A percentile compares a stretch with the other conserved stretches of the same genome.
phyloP scores from a whole-genome alignment of 495 filamentous ascomycete genomes.

The Talaromyces wortmannii region DNA sequence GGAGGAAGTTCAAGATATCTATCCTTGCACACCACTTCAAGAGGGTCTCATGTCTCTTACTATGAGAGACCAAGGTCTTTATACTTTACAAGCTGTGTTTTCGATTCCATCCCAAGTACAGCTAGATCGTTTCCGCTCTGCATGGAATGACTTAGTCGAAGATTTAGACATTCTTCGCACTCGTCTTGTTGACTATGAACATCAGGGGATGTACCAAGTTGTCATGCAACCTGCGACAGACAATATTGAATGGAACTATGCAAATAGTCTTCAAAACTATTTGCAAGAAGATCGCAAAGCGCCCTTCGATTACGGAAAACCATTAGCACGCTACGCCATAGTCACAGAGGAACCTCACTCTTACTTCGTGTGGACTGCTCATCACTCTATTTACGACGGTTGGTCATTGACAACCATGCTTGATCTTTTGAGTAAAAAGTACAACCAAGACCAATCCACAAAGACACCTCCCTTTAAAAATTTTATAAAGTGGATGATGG shows the following conservation, averaged over 20 bases:
- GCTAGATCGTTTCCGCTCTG: slow-evolving; percentile 42
- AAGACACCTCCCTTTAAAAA: background rate
- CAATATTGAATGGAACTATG: slow-evolving; percentile 39
- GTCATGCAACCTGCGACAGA: slow-evolving; percentile 37
- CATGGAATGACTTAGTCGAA: slow-evolving; percentile 43
- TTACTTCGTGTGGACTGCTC: slow-evolving; percentile 18
- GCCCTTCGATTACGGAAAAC: background rate
- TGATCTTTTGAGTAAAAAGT: background rate
- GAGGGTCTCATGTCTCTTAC: slow-evolving; percentile 61
- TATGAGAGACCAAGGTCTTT: slow-evolving; percentile 40
- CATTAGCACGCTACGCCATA: slow-evolving; percentile 27
- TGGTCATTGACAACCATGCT: slow-evolving; percentile 4
- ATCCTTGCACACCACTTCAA: slow-evolving; percentile 64
- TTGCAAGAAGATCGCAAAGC: background rate
- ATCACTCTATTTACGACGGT: slow-evolving; percentile 22
- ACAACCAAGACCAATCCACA: background rate
- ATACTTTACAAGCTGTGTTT: slow-evolving; percentile 44
- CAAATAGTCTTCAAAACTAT: slow-evolving; percentile 8
- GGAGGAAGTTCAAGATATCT: slow-evolving; percentile 43
- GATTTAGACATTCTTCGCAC: slow-evolving; percentile 48
- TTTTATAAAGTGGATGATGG: slow-evolving; percentile 20
- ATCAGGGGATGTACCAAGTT: slow-evolving; percentile 43
- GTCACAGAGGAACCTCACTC: slow-evolving; percentile 7
- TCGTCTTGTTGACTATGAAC: slow-evolving; percentile 42
- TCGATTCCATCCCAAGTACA: slow-evolving; percentile 21